A percentile compares a stretch with the other conserved stretches of the same genome.
Conservation (phyloP, 1,139 yeast genomes). For the Candida smagusa region DNA sequence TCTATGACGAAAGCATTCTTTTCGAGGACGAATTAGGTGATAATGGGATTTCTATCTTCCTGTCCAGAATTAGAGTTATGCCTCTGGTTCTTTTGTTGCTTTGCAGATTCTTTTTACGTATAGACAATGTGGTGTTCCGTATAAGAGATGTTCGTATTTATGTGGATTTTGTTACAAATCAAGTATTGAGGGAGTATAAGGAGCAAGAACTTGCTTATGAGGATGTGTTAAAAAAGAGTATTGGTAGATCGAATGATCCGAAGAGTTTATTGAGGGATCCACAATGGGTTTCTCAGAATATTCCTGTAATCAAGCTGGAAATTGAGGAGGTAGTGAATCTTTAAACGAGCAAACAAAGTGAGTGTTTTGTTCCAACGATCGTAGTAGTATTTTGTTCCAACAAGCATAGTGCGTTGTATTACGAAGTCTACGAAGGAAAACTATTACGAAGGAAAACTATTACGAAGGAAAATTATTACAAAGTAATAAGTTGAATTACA, state of each 20-base stretch:
- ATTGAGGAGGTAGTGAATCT: constrained; percentile 12
- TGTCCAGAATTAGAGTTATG: constrained; percentile 87
- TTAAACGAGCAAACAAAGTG: neutral
- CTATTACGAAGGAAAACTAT: too few species aligned
- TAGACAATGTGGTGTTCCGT: constrained; percentile 83
- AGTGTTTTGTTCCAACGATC: too few species aligned
- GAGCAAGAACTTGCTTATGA: constrained; percentile 68
- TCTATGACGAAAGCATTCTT: constrained; percentile 82
- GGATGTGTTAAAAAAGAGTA: constrained; percentile 43
- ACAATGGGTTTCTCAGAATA: constrained; percentile 70
- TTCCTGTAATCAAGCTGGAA: constrained; percentile 38
- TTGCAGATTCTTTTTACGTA: constrained; percentile 77
- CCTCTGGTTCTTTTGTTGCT: constrained; percentile 69
- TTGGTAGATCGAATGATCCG: constrained; percentile 57
- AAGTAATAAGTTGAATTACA: too few species aligned
- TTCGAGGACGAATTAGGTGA: constrained; percentile 96
- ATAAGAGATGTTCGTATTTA: constrained; percentile 81
- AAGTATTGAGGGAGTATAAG: constrained; percentile 73
- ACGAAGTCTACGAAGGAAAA: too few species aligned
- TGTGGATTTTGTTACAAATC: constrained; percentile 67
- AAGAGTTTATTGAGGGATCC: constrained; percentile 74
- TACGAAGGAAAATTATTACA: too few species aligned
- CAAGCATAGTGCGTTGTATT: too few species aligned
- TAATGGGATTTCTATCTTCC: constrained; percentile 81
- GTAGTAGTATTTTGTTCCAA: too few species aligned